Percentiles rank a stretch among this genome's conserved stretches.
Conservation (phyloP, 2,329 filamentous ascomycete species). For the Fusarium coffeatum region DNA sequence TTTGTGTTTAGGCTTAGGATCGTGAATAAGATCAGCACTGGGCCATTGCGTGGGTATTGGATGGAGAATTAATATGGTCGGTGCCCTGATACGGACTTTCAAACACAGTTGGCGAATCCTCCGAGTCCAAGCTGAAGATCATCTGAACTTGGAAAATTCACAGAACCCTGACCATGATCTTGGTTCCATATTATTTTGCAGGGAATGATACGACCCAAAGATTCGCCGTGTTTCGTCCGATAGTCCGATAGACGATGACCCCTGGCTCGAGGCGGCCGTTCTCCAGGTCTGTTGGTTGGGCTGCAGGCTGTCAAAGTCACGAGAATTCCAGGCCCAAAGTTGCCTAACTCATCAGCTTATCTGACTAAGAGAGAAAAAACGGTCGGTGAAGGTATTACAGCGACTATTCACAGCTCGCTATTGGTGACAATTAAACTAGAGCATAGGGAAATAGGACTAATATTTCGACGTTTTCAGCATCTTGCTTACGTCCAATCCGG, state of each 20-base stretch:
- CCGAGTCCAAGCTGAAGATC: slow-evolving; percentile 12
- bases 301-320: slow-evolving; percentile 28
- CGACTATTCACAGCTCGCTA: slow-evolving; percentile 32
- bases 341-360: neutral
- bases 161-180: slow-evolving; percentile 8
- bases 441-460: slow-evolving; percentile 3
- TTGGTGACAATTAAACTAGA: slow-evolving; percentile 22
- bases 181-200: neutral
- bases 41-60: slow-evolving; percentile 14
- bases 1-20: slow-evolving; percentile 27
- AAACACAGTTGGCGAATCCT: neutral
- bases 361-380: neutral
- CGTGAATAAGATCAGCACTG: slow-evolving; percentile 13
- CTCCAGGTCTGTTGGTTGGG: slow-evolving; percentile 10
- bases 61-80: slow-evolving; percentile 14
- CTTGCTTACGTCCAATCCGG: slow-evolving; percentile 9
- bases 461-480: neutral
- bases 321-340: slow-evolving; percentile 13
- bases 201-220: neutral
- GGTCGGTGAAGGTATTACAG: slow-evolving; percentile 12
- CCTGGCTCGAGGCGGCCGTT: slow-evolving; percentile 1
- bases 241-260: slow-evolving; percentile 4
- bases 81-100: slow-evolving; percentile 18
- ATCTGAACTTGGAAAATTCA: slow-evolving; percentile 18
- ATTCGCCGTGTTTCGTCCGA: slow-evolving; percentile 28